These are phyloP conservation scores for Teratosphaeria nubilosa DNA, from an alignment of 2,329 filamentous ascomycete species.

Conservation along the genomic window DNA sequence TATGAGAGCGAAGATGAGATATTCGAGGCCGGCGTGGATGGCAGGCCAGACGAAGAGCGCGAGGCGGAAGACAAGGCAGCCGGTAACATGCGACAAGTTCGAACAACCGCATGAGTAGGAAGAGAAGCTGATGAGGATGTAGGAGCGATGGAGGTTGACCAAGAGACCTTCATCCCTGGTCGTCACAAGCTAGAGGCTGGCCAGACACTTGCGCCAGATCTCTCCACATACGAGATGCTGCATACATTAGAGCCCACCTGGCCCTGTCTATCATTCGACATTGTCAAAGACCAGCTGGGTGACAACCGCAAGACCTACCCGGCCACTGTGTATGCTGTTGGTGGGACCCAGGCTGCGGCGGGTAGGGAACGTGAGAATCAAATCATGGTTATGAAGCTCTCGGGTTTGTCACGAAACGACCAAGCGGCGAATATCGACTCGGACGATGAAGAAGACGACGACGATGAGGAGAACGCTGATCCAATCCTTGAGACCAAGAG, in stretches of 20 bases:
- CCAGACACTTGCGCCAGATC: slow-evolving; percentile 82
- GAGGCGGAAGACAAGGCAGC: slow-evolving; percentile 73
- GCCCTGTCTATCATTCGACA: slow-evolving; percentile 95
- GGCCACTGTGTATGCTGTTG: slow-evolving; percentile 87
- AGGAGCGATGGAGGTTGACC: slow-evolving; percentile 86
- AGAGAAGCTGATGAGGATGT: slow-evolving; percentile 5
- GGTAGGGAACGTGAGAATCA: slow-evolving; percentile 74
- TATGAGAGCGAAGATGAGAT: slow-evolving; percentile 79
- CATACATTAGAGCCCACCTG: slow-evolving; percentile 89
- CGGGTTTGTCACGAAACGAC: slow-evolving; percentile 81
- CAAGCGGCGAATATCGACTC: slow-evolving; percentile 57
- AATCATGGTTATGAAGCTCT: slow-evolving; percentile 93
- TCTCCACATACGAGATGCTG: slow-evolving; percentile 95
- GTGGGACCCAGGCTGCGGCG: slow-evolving; percentile 82
- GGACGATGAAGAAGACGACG: slow-evolving; percentile 58
- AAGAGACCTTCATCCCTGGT: slow-evolving; percentile 91
- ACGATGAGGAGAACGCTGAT: slow-evolving; percentile 66
- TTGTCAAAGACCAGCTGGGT: slow-evolving; percentile 75
- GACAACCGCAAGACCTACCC: slow-evolving; percentile 89
- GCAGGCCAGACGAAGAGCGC: slow-evolving; percentile 79
- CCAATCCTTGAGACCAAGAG: slow-evolving; percentile 88
- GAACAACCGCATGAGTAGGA: slow-evolving; percentile 2
- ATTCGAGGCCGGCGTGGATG: slow-evolving; percentile 87
- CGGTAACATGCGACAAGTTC: slow-evolving; percentile 34
- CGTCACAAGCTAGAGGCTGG: slow-evolving; percentile 83